A percentile compares a stretch with the other conserved stretches of the same genome.
Evolutionary conservation across 2,329 filamentous ascomycete genomes (phyloP).

Genomic region (Aureobasidium sp.): DNA sequence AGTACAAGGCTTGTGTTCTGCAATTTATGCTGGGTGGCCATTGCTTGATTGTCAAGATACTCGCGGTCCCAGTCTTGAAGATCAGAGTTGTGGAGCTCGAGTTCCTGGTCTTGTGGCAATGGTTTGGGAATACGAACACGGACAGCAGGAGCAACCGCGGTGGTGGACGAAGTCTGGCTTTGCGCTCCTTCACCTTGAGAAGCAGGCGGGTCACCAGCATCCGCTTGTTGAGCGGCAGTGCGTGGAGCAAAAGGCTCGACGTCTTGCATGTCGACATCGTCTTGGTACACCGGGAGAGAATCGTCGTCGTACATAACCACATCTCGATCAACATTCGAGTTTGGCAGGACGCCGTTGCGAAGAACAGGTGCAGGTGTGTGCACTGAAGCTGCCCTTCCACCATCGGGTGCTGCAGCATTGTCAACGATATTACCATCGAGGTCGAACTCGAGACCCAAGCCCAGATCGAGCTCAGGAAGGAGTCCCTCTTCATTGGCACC

Average conservation of each 20-base stretch:
- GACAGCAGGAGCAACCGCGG: slow-evolving; percentile 34
- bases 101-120: slow-evolving; percentile 41
- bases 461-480: slow-evolving; percentile 26
- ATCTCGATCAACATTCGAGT: slow-evolving; percentile 8
- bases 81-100: slow-evolving; percentile 50
- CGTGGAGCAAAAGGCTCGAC: neutral
- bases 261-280: slow-evolving; percentile 3
- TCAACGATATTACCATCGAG: slow-evolving; percentile 56
- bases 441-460: slow-evolving; percentile 38
- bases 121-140: slow-evolving; percentile 33
- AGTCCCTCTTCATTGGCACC: slow-evolving; percentile 18
- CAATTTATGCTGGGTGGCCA: slow-evolving; percentile 3
- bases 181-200: slow-evolving; percentile 16
- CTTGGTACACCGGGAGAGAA: neutral
- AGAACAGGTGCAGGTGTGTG: neutral
- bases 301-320: slow-evolving; percentile 8
- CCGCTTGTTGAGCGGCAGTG: neutral
- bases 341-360: neutral
- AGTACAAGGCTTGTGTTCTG: slow-evolving; percentile 34
- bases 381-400: neutral
- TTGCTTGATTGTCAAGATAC: neutral
- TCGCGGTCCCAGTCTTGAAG: slow-evolving; percentile 48
- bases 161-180: slow-evolving; percentile 32
- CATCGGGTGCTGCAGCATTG: neutral
- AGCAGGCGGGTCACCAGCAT: neutral